Conservation (phyloP, 2,329 filamentous ascomycete genomes). For the Exophiala alcalophila region DNA sequence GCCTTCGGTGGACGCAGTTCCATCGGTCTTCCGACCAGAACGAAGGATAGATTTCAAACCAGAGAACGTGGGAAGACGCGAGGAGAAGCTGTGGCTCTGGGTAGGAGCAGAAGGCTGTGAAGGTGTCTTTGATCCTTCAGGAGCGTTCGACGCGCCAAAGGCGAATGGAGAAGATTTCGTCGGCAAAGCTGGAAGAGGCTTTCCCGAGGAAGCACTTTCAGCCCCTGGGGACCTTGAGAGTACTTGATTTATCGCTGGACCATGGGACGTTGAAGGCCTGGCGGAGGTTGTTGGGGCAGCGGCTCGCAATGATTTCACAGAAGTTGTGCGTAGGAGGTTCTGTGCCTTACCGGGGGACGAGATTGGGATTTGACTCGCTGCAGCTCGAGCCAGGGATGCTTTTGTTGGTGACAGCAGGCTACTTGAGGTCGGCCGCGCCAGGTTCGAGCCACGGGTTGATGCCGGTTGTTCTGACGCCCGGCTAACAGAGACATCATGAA, state of each 20-base stretch:
- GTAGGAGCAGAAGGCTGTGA: constrained; percentile 1
- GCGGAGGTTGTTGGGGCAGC: constrained; percentile 34
- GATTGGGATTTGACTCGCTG: constrained; percentile 55
- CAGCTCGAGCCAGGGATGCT: constrained; percentile 63
- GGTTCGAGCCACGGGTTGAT: constrained; percentile 33
- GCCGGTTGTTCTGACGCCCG: constrained; percentile 38
- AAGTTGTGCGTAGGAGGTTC: constrained; percentile 46
- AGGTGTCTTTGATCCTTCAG: background rate
- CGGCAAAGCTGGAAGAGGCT: constrained; percentile 19
- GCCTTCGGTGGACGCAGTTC: constrained; percentile 47
- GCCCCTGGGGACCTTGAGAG: background rate
- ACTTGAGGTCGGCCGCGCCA: constrained; percentile 49
- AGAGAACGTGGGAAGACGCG: constrained; percentile 50
- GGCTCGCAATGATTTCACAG: constrained; percentile 54
- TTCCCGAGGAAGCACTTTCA: background rate
- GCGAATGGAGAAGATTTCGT: constrained; percentile 1
- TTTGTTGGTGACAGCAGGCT: constrained; percentile 76
- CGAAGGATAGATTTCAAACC: constrained; percentile 63
- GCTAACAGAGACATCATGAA: constrained; percentile 66
- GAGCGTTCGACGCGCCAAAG: background rate
- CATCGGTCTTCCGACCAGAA: constrained; percentile 48
- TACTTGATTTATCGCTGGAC: constrained; percentile 1
- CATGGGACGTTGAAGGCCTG: constrained; percentile 32
- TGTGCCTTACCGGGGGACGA: constrained; percentile 49
- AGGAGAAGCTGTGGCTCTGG: constrained; percentile 9